phyloP scores from a whole-genome alignment of 1,139 yeast genomes.

The Debaryomyces udenii region DNA sequence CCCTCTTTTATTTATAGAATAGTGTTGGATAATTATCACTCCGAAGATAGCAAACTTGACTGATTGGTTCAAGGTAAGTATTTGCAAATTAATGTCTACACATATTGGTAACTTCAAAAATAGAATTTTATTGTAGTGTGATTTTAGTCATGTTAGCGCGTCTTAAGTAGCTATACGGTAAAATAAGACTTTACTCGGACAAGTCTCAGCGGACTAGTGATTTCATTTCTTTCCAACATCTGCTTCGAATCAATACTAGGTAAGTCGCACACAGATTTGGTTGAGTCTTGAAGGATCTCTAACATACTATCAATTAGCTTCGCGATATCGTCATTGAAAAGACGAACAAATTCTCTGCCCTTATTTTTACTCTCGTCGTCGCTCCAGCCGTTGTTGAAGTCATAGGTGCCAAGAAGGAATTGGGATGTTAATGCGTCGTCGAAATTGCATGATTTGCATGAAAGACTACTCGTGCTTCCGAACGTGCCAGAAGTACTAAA shows the following conservation, averaged over 20 bases:
- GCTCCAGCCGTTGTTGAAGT: too few species aligned
- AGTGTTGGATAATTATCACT: constrained; percentile 89
- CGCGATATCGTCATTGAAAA: constrained; percentile 4
- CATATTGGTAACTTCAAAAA: too few species aligned
- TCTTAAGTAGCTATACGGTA: too few species aligned
- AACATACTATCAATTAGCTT: constrained; percentile 5
- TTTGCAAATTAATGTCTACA: too few species aligned
- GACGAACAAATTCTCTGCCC: not conserved
- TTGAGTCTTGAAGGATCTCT: constrained; percentile 2
- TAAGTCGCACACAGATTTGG: not conserved
- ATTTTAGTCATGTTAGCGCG: too few species aligned
- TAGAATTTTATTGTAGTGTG: too few species aligned
- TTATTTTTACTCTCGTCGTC: too few species aligned
- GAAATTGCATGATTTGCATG: not conserved
- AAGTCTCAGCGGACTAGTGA: not conserved
- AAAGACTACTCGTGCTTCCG: not conserved
- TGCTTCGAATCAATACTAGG: not conserved
- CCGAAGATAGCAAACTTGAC: constrained; percentile 72
- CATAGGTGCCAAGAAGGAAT: too few species aligned
- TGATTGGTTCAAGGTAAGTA: constrained; percentile 17
- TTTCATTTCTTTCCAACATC: too few species aligned
- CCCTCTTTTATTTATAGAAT: constrained; percentile 96
- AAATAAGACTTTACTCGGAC: too few species aligned
- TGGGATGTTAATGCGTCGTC: too few species aligned
- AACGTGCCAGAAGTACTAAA: too few species aligned